These are phyloP conservation scores for Trichothecium roseum DNA, from an alignment of 2,329 filamentous ascomycete genomes.

Conservation along the genomic window DNA sequence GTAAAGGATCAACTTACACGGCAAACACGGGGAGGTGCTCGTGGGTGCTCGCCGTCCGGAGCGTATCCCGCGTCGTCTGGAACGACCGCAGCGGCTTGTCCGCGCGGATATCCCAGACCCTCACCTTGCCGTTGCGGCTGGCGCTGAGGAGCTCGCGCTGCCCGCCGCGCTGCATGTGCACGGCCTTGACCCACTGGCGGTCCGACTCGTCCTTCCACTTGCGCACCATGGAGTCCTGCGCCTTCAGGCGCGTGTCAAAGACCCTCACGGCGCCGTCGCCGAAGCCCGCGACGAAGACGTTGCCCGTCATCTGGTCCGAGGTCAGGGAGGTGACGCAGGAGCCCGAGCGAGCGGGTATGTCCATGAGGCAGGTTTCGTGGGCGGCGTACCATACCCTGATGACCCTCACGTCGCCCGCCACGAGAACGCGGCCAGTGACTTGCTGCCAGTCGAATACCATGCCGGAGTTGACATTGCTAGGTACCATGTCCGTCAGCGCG, in stretches of 20 bases:
- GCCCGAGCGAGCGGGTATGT: constrained; percentile 88
- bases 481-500: constrained; percentile 85
- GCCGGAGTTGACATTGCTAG: constrained; percentile 87
- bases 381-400: constrained; percentile 95
- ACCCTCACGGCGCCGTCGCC: constrained; percentile 90
- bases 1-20: too few species aligned
- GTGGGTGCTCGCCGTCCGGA: constrained; percentile 82
- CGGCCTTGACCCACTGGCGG: constrained; percentile 87
- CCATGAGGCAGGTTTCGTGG: constrained; percentile 82
- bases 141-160: constrained; percentile 85
- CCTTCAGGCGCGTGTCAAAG: constrained; percentile 78
- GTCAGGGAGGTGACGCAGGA: constrained; percentile 94
- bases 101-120: constrained; percentile 92
- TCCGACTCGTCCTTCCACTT: constrained; percentile 87
- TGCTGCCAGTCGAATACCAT: constrained; percentile 99
- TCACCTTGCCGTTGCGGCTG: constrained; percentile 85
- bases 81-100: constrained; percentile 66
- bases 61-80: constrained; percentile 62
- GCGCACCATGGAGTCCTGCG: constrained; percentile 85
- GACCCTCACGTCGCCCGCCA: constrained; percentile 89
- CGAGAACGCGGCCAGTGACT: constrained; percentile 88
- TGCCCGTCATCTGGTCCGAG: constrained; percentile 94
- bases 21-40: constrained; percentile 96
- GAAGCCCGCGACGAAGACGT: constrained; percentile 92
- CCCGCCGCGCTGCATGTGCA: constrained; percentile 93